Evolutionary conservation across 352 stramenopile genomes (phyloP).

Genomic region (Phytophthora foliorum): DNA sequence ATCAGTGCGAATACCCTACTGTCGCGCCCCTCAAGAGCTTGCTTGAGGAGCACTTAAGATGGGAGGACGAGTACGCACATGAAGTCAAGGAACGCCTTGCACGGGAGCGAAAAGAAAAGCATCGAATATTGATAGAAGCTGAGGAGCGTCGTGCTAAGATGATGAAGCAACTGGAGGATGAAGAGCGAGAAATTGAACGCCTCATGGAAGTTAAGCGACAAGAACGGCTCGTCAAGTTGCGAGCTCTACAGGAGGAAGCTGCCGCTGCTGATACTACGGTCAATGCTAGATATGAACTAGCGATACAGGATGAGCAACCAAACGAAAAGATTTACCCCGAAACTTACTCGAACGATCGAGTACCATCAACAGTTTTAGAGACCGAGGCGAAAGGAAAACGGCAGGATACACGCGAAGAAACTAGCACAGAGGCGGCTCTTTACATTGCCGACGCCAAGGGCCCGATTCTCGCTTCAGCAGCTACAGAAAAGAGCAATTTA

Average conservation of each 20-base stretch:
- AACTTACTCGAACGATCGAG: neutral
- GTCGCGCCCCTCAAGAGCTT: constrained; percentile 47
- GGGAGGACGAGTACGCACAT: constrained; percentile 68
- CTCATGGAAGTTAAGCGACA: constrained; percentile 74
- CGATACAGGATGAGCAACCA: neutral
- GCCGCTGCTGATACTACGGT: constrained; percentile 5
- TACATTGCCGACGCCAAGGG: constrained; percentile 15
- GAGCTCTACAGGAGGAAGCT: constrained; percentile 52
- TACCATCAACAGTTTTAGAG: neutral
- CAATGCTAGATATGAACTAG: neutral
- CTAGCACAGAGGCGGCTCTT: neutral
- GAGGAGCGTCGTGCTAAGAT: constrained; percentile 61
- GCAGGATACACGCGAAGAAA: neutral
- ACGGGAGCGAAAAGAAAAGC: constrained; percentile 63
- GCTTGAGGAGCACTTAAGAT: constrained; percentile 65
- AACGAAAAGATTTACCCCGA: neutral
- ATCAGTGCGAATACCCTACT: neutral
- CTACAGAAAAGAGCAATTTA: neutral
- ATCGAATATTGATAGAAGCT: constrained; percentile 55
- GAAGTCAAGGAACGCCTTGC: constrained; percentile 57
- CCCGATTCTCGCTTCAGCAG: neutral
- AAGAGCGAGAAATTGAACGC: constrained; percentile 74
- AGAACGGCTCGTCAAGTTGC: constrained; percentile 65
- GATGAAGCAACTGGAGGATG: constrained; percentile 77
- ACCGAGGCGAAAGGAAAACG: neutral